These are phyloP conservation scores for Paratrypanosoma confusum DNA, from an alignment of 208 protist species.

Conservation along the genomic window DNA sequence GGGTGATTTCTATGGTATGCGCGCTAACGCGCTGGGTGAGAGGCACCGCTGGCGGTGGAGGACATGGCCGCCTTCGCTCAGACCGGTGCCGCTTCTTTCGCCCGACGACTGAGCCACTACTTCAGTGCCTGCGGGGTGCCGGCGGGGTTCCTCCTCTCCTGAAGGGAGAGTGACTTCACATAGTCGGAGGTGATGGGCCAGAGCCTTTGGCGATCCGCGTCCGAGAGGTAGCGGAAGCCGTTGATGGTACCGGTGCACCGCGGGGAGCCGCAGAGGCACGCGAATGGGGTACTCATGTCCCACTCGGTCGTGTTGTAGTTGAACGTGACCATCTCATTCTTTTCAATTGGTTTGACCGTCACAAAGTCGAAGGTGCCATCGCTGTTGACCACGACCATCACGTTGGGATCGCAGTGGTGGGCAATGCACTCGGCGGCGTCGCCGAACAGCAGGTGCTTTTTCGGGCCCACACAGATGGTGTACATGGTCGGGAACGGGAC, in stretches of 20 bases:
- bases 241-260: slow-evolving; percentile 43
- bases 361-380: slow-evolving; percentile 61
- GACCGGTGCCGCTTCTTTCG: no score
- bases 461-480: slow-evolving; percentile 71
- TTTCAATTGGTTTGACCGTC: slow-evolving; percentile 37
- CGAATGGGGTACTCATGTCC: slow-evolving; percentile 78
- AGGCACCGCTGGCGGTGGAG: no score
- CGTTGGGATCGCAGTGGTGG: slow-evolving; percentile 82
- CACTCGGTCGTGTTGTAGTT: slow-evolving; percentile 86
- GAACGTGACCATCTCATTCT: slow-evolving; percentile 75
- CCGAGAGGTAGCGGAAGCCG: slow-evolving; percentile 56
- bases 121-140: no score
- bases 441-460: slow-evolving; percentile 71
- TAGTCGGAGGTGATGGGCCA: slow-evolving; percentile 64
- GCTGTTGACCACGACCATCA: slow-evolving; percentile 38
- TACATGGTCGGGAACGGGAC: slow-evolving; percentile 84
- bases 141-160: neutral
- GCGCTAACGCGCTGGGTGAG: no score
- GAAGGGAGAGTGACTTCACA: slow-evolving; percentile 21
- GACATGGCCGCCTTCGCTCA: no score
- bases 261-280: slow-evolving; percentile 65
- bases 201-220: slow-evolving; percentile 51
- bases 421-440: slow-evolving; percentile 81
- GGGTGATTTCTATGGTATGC: no score
- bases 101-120: no score